Evolutionary conservation across 2,329 filamentous ascomycete species (phyloP).

Genomic region (Stachybotrys chlorohalonatus): DNA sequence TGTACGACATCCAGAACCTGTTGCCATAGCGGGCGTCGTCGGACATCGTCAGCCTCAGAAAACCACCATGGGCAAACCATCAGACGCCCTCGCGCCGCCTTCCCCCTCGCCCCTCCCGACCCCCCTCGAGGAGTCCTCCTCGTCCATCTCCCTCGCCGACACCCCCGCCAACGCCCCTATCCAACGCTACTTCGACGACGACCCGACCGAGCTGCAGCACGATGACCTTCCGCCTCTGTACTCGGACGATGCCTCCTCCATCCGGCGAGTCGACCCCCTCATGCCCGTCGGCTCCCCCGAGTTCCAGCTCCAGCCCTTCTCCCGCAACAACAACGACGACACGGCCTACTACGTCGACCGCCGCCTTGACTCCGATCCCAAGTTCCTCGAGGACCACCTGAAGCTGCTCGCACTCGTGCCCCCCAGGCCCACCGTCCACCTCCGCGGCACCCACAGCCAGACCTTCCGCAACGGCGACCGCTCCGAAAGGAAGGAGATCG

Average conservation of each 20-base stretch:
- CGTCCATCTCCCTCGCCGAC: conserved; percentile 16
- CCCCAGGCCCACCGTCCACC: conserved; percentile 41
- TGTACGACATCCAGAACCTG: background rate
- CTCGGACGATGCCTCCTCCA: conserved; percentile 21
- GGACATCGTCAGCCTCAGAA: background rate
- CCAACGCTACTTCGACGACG: conserved; percentile 25
- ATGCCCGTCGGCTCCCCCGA: conserved; percentile 4
- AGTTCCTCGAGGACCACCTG: conserved; percentile 35
- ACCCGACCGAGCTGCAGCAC: conserved; percentile 21
- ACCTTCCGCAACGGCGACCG: conserved; percentile 34
- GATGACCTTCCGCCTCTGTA: conserved; percentile 39
- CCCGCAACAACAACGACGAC: conserved; percentile 21
- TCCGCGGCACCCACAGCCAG: conserved; percentile 45
- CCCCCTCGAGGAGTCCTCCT: conserved; percentile 14
- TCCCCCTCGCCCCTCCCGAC: conserved; percentile 6
- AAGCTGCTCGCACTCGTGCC: conserved; percentile 33
- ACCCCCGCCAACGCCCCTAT: conserved; percentile 11
- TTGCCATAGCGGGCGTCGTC: too few species aligned
- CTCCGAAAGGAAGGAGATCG: conserved; percentile 34
- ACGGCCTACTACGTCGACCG: conserved; percentile 33
- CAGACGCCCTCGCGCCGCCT: conserved; percentile 5
- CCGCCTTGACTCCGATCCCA: conserved; percentile 34
- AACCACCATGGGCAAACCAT: conserved; percentile 15
- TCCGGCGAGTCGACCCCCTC: conserved; percentile 11
- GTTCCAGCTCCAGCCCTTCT: conserved; percentile 16